phyloP scores from a whole-genome alignment of 2,329 filamentous ascomycete genomes.

The Clonostachys sp. region DNA sequence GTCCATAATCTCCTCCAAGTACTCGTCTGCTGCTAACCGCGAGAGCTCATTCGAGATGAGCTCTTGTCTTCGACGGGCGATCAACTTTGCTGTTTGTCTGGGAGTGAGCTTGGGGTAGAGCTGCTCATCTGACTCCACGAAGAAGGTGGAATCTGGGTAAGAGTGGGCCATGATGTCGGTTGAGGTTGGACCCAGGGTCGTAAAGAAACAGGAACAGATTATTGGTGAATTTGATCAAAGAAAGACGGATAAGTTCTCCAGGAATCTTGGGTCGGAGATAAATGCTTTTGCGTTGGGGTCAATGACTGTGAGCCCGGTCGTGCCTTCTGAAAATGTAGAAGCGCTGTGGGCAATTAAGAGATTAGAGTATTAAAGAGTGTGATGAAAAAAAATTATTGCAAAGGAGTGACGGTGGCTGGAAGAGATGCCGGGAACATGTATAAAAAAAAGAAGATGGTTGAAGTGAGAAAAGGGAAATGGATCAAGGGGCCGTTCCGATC shows the following conservation, averaged over 20 bases:
- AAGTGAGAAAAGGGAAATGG: constrained; percentile 32
- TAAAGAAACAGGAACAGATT: constrained; percentile 9
- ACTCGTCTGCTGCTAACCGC: constrained; percentile 78
- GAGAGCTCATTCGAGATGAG: constrained; percentile 88
- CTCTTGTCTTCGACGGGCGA: constrained; percentile 80
- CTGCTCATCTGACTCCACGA: constrained; percentile 50
- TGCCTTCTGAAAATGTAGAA: constrained; percentile 26
- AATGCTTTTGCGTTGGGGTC: constrained; percentile 13
- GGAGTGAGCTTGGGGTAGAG: constrained; percentile 56
- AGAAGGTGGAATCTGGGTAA: constrained; percentile 41
- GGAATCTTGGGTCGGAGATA: constrained; percentile 41
- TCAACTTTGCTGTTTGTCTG: constrained; percentile 71
- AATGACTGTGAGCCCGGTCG: constrained; percentile 28
- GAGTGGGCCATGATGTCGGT: constrained; percentile 41
- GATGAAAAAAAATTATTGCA: constrained; percentile 35
- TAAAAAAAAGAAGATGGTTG: constrained; percentile 14
- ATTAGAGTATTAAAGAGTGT: constrained; percentile 59
- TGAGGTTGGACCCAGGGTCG: constrained; percentile 17
- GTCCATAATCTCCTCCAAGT: constrained; percentile 87
- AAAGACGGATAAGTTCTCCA: constrained; percentile 45
- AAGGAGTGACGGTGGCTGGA: constrained; percentile 56
- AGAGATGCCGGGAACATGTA: constrained; percentile 39
- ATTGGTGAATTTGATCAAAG: constrained; percentile 25
- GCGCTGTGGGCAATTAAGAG: constrained; percentile 38
- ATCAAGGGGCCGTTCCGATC: constrained; percentile 34